Conservation (phyloP, 306 rosid genomes). For the Cotoneaster glaucophyllus region DNA sequence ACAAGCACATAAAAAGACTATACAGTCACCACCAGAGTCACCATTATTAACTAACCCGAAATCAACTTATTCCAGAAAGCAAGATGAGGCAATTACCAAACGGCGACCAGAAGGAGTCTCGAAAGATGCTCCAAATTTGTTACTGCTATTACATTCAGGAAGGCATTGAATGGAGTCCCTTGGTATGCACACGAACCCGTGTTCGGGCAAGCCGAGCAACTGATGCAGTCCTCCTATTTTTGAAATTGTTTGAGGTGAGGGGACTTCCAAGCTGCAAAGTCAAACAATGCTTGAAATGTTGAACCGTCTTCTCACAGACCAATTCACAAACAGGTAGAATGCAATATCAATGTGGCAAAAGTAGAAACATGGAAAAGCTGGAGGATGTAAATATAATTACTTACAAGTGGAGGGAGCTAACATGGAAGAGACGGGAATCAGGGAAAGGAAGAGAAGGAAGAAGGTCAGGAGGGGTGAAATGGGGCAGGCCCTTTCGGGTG, state of each 20-base stretch:
- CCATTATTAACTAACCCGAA: neutral
- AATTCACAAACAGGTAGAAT: conserved; percentile 10
- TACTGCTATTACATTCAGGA: conserved; percentile 52
- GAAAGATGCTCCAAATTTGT: conserved; percentile 68
- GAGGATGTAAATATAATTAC: neutral
- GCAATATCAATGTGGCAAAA: neutral
- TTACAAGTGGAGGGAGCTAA: conserved; percentile 83
- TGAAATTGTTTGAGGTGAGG: conserved; percentile 51
- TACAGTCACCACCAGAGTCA: neutral
- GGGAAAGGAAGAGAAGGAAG: conserved; percentile 90
- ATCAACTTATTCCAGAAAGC: conserved; percentile 12
- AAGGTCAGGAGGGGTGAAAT: conserved; percentile 70
- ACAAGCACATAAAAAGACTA: conserved; percentile 6
- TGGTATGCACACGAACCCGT: conserved; percentile 58
- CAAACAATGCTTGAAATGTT: neutral
- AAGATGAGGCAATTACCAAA: conserved; percentile 41
- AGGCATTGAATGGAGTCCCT: conserved; percentile 73
- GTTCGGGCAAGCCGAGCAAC: conserved; percentile 52
- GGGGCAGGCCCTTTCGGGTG: conserved; percentile 82
- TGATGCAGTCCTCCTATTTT: conserved; percentile 73
- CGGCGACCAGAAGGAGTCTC: conserved; percentile 85
- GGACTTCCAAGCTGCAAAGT: conserved; percentile 66
- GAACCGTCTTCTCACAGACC: neutral
- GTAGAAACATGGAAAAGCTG: too few species aligned
- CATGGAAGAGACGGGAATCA: conserved; percentile 72